Base-by-base conservation (phyloP, 225 moss, liverwort and hornwort genomes). In the Marchantia polymorpha region DNA sequence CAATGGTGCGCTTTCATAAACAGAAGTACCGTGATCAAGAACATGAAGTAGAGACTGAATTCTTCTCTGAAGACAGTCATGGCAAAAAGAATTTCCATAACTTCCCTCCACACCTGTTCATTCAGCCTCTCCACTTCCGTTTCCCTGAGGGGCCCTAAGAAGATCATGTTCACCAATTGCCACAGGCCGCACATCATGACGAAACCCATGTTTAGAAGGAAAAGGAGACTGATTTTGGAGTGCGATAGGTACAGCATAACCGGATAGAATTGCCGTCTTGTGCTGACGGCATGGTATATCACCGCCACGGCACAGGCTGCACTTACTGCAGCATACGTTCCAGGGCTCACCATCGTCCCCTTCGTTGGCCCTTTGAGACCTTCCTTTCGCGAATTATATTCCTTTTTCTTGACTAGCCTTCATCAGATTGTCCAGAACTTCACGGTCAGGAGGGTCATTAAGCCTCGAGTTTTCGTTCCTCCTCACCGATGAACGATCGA, bases 11-110 rank as follows among this genome's bases (percentile, higher is more conserved):
- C 89, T 85, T 96, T 96, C 50, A 94, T 84, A 22, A 96, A 92
- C 75, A 96, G 78, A 51, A 96, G 89, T 65, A 94, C 85, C 20
- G 91, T 91, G 66, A 92, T 85, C 94, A 91, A 92, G 82, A 90
- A 88, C 78, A 94, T 85, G 77, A 92, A 92, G 8, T 84, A 67
- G 50, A 94, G 87, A 78, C 91, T 90, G 64, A 96, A 90, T 73
- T 96, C 96, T 77, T 94, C 94, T 83, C 94, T 89, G 88, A 96
- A 96, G 65, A 96, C 94, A 10, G 94, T 96, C 96, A 96, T 96
- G 11, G 96, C 94, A 68, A 96, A 96, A 19, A 94, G 68, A 87
- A 96, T 94, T 84, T 96, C 96, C 96, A 91, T 96, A 64, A 92
- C 84, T 85, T 96, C 96, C 48, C 92, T 88, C 96, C 92, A 94